Evolutionary conservation across 805 yeast species (phyloP), one percentile per base, ranked within the genome.

Genomic region (Kazachstania martiniae): DNA sequence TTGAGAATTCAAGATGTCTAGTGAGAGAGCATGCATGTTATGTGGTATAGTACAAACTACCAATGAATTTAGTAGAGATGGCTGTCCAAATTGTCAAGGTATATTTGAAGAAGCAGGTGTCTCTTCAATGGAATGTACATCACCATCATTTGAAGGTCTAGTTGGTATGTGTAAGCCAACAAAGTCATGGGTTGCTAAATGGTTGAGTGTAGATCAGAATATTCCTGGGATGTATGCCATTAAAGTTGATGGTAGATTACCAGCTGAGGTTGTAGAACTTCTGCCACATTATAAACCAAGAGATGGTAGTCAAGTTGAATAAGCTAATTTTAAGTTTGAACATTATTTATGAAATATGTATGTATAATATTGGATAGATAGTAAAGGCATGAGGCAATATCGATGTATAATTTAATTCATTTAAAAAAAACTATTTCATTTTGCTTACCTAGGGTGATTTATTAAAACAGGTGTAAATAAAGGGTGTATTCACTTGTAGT

Each of bases 21-120:
- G 56, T 35, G 94, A 86, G 41, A 74, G 98, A 66, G 97, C 97
- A 6, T 89, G 98, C 51, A 83, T 89, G 95, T 71, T 91, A 37
- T 89, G 98, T 60, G 97, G 96, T 4, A 70, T 89, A 34, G 83
- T 89, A 34, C 94, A 84, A 50, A 74, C 94, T 4, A 71, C 80
- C 44, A 70, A 65, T 36, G 81, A 74, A 48, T 91, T 91, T 55
- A 73, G 81, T 31, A 77, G 76, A 36, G 74, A 74, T 13, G 97
- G 97, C 5, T 89, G 98, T 59, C 97, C 98, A 10, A 89, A 89
- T 65, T 89, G 98, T 62, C 97, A 85, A 49, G 76, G 87, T 33
- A 74, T 89, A 18, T 68, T 89, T 48, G 86, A 81, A 43, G 79
- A 75, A 48, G 77, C 77, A 38, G 95, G 91, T 48, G 94, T 86